phyloP scores from a whole-genome alignment of 306 rosid species.

The Prunus dulcis region DNA sequence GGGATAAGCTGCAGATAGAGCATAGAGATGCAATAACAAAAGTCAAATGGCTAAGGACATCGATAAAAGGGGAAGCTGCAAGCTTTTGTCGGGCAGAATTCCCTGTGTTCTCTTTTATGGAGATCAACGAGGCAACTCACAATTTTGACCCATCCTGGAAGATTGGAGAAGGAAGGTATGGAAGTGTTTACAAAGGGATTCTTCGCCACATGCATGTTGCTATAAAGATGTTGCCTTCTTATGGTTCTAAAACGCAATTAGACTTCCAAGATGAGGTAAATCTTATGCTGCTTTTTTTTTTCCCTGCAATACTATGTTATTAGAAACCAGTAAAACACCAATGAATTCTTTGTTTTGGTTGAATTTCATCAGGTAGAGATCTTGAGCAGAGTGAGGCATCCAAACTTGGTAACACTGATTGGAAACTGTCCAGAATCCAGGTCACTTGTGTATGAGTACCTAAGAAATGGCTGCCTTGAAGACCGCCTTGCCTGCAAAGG shows the following conservation, averaged over 20 bases:
- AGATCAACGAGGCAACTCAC: slow-evolving; percentile 79
- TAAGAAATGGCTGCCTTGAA: slow-evolving; percentile 78
- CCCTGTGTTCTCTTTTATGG: slow-evolving; percentile 77
- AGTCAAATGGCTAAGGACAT: slow-evolving; percentile 45
- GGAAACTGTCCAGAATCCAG: slow-evolving; percentile 81
- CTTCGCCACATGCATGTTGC: slow-evolving; percentile 79
- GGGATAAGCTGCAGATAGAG: slow-evolving; percentile 63
- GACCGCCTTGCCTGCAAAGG: slow-evolving; percentile 57
- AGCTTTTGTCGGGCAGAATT: slow-evolving; percentile 42
- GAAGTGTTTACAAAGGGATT: slow-evolving; percentile 79
- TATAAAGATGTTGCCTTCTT: slow-evolving; percentile 90
- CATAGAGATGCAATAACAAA: slow-evolving; percentile 49
- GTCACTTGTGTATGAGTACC: slow-evolving; percentile 76
- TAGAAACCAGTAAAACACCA: background rate
- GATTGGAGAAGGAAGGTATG: slow-evolving; percentile 83
- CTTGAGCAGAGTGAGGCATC: slow-evolving; percentile 84
- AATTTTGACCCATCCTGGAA: slow-evolving; percentile 90
- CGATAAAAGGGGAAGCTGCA: slow-evolving; percentile 34
- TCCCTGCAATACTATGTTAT: background rate
- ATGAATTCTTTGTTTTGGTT: slow-evolving; percentile 22
- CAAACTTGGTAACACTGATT: slow-evolving; percentile 61
- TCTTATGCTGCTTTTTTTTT: slow-evolving; percentile 2
- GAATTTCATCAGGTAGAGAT: slow-evolving; percentile 76
- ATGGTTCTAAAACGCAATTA: slow-evolving; percentile 61
- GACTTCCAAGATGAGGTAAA: slow-evolving; percentile 74